Conservation (phyloP, 2,329 filamentous ascomycete genomes). For the Alternaria sp. region DNA sequence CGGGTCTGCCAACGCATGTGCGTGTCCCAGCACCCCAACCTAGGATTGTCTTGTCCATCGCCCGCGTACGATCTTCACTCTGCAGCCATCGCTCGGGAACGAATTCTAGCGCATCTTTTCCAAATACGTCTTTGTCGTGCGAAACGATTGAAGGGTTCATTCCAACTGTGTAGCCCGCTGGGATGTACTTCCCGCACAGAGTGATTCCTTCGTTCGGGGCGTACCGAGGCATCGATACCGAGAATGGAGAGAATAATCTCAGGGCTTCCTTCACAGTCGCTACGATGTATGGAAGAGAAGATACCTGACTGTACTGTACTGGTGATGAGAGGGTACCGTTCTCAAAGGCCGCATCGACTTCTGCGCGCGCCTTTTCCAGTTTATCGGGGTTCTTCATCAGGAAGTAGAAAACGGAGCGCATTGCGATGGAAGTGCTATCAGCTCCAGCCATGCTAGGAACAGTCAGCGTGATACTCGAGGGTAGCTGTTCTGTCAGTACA, state of each 20-base stretch:
- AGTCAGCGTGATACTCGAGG: background rate
- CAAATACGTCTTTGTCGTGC: conserved; percentile 1
- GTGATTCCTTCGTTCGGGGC: conserved; percentile 69
- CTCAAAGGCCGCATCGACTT: conserved; percentile 25
- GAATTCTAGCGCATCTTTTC: conserved; percentile 1
- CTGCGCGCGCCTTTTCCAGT: conserved; percentile 15
- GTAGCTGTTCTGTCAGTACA: background rate
- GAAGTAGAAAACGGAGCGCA: conserved; percentile 49
- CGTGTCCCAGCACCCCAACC: conserved; percentile 70
- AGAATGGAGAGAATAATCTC: conserved; percentile 74
- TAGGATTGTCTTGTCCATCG: conserved; percentile 4
- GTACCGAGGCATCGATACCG: conserved; percentile 73
- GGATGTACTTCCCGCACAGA: conserved; percentile 66
- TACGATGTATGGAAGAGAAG: conserved; percentile 75
- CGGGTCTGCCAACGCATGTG: conserved; percentile 67
- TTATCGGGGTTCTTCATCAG: conserved; percentile 42
- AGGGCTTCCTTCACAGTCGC: conserved; percentile 80
- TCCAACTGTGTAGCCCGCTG: conserved; percentile 74
- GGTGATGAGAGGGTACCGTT: conserved; percentile 16
- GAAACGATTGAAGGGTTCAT: conserved; percentile 69
- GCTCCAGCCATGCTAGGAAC: conserved; percentile 41
- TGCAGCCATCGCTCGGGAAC: conserved; percentile 5
- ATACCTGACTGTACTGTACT: conserved; percentile 54
- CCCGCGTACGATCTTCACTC: conserved; percentile 5
- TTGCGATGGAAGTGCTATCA: conserved; percentile 46